Conservation (phyloP, 1,139 yeast genomes). For the Sugiyamaella grinbergsii region DNA sequence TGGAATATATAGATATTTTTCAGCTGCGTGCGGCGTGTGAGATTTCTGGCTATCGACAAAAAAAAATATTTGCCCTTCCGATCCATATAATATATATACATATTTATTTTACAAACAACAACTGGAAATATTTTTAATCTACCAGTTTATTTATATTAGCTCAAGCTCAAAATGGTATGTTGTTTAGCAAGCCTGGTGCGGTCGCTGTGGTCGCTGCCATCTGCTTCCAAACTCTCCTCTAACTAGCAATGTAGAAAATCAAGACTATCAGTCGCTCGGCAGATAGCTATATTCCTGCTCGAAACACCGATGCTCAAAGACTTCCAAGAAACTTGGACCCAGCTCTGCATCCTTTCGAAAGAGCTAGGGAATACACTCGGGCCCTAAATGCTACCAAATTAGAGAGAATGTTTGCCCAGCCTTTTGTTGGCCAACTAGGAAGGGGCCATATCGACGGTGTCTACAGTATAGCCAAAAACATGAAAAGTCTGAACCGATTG, state of each 20-base stretch:
- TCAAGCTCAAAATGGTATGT: conserved; percentile 14
- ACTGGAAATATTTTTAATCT: neutral
- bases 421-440: conserved; percentile 93
- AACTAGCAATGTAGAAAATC: conserved; percentile 78
- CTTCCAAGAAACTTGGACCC: conserved; percentile 91
- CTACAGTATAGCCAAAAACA: conserved; percentile 83
- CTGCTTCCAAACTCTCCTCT: too few species aligned
- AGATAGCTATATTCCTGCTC: conserved; percentile 88
- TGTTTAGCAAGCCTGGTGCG: neutral
- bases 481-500: conserved; percentile 64
- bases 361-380: conserved; percentile 94
- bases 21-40: conserved; percentile 5
- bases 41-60: conserved; percentile 11
- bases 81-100: neutral
- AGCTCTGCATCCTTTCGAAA: conserved; percentile 92
- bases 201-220: neutral
- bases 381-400: conserved; percentile 94
- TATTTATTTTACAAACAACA: conserved; percentile 4
- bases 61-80: conserved; percentile 7
- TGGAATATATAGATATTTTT: too few species aligned
- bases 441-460: conserved; percentile 95
- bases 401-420: conserved; percentile 97
- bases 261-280: conserved; percentile 89
- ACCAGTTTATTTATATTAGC: neutral
- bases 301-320: conserved; percentile 85